Evolutionary conservation across 2,329 filamentous ascomycete species (phyloP).

Genomic region (Aciculosporium take): DNA sequence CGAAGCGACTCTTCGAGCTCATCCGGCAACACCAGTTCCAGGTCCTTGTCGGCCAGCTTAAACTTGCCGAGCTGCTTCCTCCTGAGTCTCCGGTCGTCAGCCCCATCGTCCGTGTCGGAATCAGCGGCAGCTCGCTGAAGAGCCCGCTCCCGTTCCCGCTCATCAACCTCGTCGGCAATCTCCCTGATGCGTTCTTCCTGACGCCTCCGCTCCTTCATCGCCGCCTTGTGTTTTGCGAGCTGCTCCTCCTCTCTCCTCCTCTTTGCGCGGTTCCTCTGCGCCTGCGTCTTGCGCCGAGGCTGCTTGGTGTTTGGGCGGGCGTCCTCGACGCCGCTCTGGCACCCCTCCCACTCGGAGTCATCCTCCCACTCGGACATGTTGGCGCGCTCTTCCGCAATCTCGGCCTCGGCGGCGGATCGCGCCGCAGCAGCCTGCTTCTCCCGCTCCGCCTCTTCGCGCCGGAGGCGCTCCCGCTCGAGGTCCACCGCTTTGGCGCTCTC

Average conservation of each 20-base stretch:
- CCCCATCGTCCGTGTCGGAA: constrained; percentile 38
- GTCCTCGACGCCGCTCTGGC: constrained; percentile 69
- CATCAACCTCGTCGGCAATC: constrained; percentile 48
- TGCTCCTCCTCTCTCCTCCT: constrained; percentile 78
- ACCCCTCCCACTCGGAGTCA: constrained; percentile 82
- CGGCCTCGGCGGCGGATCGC: constrained; percentile 56
- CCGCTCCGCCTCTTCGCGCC: constrained; percentile 50
- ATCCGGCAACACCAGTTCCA: constrained; percentile 71
- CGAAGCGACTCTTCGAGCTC: constrained; percentile 71
- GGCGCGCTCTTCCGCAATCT: constrained; percentile 54
- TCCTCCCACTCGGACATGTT: constrained; percentile 63
- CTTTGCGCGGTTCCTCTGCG: constrained; percentile 78
- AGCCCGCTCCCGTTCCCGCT: constrained; percentile 38
- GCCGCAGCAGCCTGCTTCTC: constrained; percentile 54
- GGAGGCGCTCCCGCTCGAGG: constrained; percentile 60
- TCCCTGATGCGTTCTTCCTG: constrained; percentile 60
- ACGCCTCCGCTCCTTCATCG: constrained; percentile 56
- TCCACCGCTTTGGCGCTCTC: constrained; percentile 71
- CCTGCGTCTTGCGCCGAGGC: constrained; percentile 70
- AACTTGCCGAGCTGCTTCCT: constrained; percentile 60
- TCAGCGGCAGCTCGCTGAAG: constrained; percentile 28
- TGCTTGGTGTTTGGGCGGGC: constrained; percentile 48
- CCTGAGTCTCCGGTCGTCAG: constrained; percentile 50
- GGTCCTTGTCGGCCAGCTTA: constrained; percentile 60
- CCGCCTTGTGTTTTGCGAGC: constrained; percentile 57